Evolutionary conservation across 1,284 basidiomycete species (phyloP), one percentile per base, ranked within the genome.

Genomic region (Sporisorium reilianum): DNA sequence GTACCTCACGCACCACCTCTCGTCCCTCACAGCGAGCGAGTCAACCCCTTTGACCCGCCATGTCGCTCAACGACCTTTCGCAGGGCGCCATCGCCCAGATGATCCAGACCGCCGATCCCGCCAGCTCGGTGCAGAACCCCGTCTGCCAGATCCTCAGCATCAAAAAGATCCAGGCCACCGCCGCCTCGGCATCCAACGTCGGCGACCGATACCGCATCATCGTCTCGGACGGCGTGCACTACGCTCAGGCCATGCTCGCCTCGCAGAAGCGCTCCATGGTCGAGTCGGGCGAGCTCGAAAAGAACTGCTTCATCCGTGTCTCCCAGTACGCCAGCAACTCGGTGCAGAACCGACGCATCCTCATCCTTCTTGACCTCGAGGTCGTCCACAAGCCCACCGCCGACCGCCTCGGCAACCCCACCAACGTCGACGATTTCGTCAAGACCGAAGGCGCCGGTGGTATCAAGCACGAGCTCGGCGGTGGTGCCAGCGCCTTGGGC

Each of bases 221-320:
- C 58, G 67, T 84, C 22, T 83, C 81, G 45, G 83, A 84, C 54
- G 83, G 83, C 44, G 52, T 78, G 18, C 70, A 82, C 62, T 84
- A 80, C 49, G 75, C 77, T 1, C 83, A 84, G 54, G 91, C 93
- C 32, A 98, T 99, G 97, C 88, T 99, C 41, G 93, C 94, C 5
- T 97, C 95, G 0, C 93, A 95, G 84, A 88, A 95, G 55, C 97
- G 97, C 81, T 80, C 88, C 20, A 86, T 93, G 70, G 90, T 97
- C 34, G 88, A 91, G 25, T 88, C 89, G 1, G 89, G 90, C n/a
- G 81, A 88, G 11, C 87, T 99, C 50, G 86, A 87, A 52, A 93
- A 92, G 82, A 88, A 93, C 81, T 88, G 90, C 1, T 87, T 99
- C 51, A 89, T 93, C 55, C 88, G 89, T 54, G 86, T 97, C 44